Percentiles rank a stretch among this genome's conserved stretches.
These are phyloP conservation scores for Lepidopterella palustris DNA, from an alignment of 495 filamentous ascomycete species.

Conservation along the genomic window DNA sequence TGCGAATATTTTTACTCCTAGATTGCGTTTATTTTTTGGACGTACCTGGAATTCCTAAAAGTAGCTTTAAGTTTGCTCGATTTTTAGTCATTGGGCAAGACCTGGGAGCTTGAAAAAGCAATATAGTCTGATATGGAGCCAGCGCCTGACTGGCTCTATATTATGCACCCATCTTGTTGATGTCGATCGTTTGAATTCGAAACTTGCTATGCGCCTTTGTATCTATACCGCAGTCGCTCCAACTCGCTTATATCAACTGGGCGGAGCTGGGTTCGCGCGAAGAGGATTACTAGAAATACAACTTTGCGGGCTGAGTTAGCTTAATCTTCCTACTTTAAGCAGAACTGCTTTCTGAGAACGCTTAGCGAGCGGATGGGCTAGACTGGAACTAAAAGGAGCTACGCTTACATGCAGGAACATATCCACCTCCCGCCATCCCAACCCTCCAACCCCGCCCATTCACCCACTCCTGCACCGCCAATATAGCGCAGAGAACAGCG, in stretches of 20 bases:
- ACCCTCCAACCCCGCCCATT: conserved; percentile 10
- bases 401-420: conserved; percentile 17
- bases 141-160: too few relatives aligned
- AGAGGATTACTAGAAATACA: conserved; percentile 14
- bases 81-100: too few relatives aligned
- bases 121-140: too few relatives aligned
- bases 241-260: conserved; percentile 24
- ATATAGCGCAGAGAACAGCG: not conserved
- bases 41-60: not conserved
- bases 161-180: too few relatives aligned
- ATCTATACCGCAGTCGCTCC: conserved; percentile 22
- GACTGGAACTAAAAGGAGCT: not conserved
- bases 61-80: too few relatives aligned
- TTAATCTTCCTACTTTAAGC: not conserved
- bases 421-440: conserved; percentile 25
- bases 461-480: conserved; percentile 9
- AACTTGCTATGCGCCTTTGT: conserved; percentile 5
- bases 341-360: not conserved
- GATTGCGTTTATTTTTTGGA: not conserved
- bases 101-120: too few relatives aligned
- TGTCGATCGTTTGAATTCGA: not conserved
- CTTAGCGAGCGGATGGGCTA: not conserved
- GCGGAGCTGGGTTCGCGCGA: conserved; percentile 20
- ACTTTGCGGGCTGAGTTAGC: not conserved
- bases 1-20: not conserved